A percentile compares a stretch with the other conserved stretches of the same genome.
These are phyloP conservation scores for Tricholoma furcatifolium DNA, from an alignment of 768 basidiomycete species.

Conservation along the genomic window DNA sequence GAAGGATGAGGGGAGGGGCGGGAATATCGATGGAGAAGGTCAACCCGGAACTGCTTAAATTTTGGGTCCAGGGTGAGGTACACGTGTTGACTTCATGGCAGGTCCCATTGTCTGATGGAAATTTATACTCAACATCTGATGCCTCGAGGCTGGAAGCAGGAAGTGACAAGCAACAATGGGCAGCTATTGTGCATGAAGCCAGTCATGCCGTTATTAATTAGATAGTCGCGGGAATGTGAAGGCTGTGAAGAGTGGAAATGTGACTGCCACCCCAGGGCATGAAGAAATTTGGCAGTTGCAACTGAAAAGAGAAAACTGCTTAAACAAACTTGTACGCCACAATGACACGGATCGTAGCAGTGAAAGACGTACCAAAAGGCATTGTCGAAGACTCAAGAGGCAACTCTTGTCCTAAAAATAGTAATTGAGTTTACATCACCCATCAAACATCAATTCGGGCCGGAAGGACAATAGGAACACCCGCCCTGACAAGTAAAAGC, in stretches of 20 bases:
- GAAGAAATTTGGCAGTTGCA: too few species aligned
- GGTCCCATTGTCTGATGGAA: conserved; percentile 14
- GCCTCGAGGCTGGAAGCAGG: conserved; percentile 18
- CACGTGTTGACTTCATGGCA: conserved; percentile 29
- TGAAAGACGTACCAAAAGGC: not conserved
- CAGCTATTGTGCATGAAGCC: not conserved
- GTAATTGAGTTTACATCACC: too few species aligned
- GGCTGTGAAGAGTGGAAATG: not conserved
- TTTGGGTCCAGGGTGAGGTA: conserved; percentile 31
- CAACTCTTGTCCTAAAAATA: too few species aligned
- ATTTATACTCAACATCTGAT: conserved; percentile 12
- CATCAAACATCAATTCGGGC: too few species aligned
- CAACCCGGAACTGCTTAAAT: conserved; percentile 17
- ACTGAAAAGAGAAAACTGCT: too few species aligned
- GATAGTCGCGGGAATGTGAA: conserved; percentile 4
- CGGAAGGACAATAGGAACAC: too few species aligned
- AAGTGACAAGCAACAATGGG: not conserved
- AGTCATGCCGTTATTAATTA: conserved; percentile 1
- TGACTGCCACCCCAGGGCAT: too few species aligned
- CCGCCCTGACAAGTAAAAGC: too few species aligned
- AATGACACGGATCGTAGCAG: not conserved
- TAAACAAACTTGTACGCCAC: not conserved
- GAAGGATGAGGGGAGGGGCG: conserved; percentile 25
- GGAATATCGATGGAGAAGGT: conserved; percentile 35
- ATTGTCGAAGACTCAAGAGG: too few species aligned